Conservation (phyloP, 768 basidiomycete species). For the Leccinum olivaceopallidum region DNA sequence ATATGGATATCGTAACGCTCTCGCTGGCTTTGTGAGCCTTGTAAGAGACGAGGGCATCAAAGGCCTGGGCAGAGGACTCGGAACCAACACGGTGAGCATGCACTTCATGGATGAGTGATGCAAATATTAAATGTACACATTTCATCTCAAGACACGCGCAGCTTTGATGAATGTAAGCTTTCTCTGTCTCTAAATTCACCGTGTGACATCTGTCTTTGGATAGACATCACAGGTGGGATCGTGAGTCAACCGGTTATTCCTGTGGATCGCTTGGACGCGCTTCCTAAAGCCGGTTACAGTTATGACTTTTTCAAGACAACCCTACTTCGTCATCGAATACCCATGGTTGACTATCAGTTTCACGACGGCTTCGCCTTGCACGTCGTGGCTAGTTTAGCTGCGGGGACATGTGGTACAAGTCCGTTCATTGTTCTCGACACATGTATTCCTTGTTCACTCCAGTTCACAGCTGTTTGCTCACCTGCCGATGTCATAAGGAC, state of each 20-base stretch:
- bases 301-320: constrained; percentile 76
- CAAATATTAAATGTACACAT: constrained; percentile 10
- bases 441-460: constrained; percentile 6
- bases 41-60: constrained; percentile 67
- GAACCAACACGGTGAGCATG: constrained; percentile 67
- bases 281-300: constrained; percentile 36
- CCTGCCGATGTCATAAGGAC: constrained; percentile 78
- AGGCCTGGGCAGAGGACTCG: constrained; percentile 72
- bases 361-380: constrained; percentile 69
- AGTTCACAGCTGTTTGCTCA: constrained; percentile 64
- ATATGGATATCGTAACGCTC: constrained; percentile 79
- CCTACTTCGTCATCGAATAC: constrained; percentile 52
- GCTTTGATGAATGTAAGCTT: constrained; percentile 71
- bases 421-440: constrained; percentile 40
- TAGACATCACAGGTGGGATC: constrained; percentile 83
- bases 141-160: constrained; percentile 49
- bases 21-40: constrained; percentile 67
- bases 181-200: background rate
- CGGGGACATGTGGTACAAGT: constrained; percentile 82
- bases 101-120: background rate
- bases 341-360: constrained; percentile 59
- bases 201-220: constrained; percentile 8
- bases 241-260: constrained; percentile 44
- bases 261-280: background rate
- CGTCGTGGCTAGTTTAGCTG: constrained; percentile 61